Percentiles rank a stretch among this genome's conserved stretches.
Evolutionary conservation across 1,284 basidiomycete genomes (phyloP).

Genomic region (Malassezia caprae): DNA sequence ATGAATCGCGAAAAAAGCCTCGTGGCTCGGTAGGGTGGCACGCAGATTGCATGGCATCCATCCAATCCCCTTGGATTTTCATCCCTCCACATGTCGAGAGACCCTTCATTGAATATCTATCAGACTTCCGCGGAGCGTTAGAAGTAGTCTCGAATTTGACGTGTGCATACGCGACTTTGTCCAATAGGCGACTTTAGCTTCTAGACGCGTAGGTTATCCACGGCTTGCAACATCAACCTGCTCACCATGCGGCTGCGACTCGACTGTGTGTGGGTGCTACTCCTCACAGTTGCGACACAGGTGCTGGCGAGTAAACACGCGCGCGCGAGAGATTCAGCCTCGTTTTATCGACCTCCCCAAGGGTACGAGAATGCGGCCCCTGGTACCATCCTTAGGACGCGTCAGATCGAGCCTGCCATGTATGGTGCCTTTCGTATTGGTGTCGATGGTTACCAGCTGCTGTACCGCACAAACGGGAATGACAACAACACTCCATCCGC

Average conservation of each 20-base stretch:
- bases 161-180: too few species aligned
- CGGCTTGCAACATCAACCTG: too few species aligned
- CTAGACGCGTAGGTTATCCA: too few species aligned
- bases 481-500: neutral
- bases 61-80: too few species aligned
- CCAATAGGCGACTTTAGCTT: too few species aligned
- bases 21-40: too few species aligned
- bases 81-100: too few species aligned
- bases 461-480: slow-evolving; percentile 13
- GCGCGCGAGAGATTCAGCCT: neutral
- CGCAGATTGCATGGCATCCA: too few species aligned
- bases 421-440: neutral
- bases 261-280: neutral
- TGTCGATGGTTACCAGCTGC: slow-evolving; percentile 11
- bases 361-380: slow-evolving; percentile 3
- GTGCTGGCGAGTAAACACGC: neutral
- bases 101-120: too few species aligned
- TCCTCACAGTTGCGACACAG: neutral
- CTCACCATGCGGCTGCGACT: neutral
- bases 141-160: too few species aligned
- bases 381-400: slow-evolving; percentile 11
- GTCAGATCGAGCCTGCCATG: neutral
- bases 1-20: too few species aligned
- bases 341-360: slow-evolving; percentile 9
- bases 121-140: too few species aligned